Evolutionary conservation across 75 land plant genomes (phyloP), one percentile per base, ranked within the genome.

Genomic region (Gnetum montanum): DNA sequence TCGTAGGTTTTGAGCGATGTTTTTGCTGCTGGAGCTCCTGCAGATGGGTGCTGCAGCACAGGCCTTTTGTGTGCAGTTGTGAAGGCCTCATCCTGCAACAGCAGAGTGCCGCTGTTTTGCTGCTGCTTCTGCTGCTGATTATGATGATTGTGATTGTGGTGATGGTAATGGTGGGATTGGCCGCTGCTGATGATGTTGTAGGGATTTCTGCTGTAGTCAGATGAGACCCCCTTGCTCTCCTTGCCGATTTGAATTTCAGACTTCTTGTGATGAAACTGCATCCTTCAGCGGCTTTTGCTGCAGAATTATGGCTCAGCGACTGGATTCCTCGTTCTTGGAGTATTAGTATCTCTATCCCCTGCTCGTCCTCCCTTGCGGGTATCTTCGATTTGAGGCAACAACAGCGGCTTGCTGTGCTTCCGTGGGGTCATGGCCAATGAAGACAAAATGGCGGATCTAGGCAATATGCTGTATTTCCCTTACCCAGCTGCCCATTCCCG

Each of bases 241-340:
- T 49, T 72, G 45, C 76, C 81, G 72, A 78, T 78, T 69, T 78
- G 72, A 20, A 64, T 28, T 46, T 68, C 76, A 2, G 81, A 73
- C 61, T 69, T 78, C 72, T 72, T 78, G 47, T 78, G 72, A 70
- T 73, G 81, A 1, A 15, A 18, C 43, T 15, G 43, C 43, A 41
- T 41, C n/a, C n/a, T n/a, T n/a, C n/a, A n/a, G n/a, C n/a, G n/a
- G n/a, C n/a, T n/a, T n/a, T n/a, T n/a, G n/a, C n/a, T n/a, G n/a
- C n/a, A n/a, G n/a, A n/a, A n/a, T n/a, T n/a, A n/a, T n/a, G n/a
- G n/a, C n/a, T n/a, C n/a, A n/a, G n/a, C n/a, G n/a, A n/a, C n/a
- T n/a, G n/a, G n/a, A n/a, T n/a, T n/a, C n/a, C n/a, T n/a, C n/a
- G n/a, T n/a, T n/a, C n/a, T n/a, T n/a, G n/a, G n/a, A n/a, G n/a